Evolutionary conservation across 441 rosid genomes (phyloP).

Genomic region (Jatropha podagrica): DNA sequence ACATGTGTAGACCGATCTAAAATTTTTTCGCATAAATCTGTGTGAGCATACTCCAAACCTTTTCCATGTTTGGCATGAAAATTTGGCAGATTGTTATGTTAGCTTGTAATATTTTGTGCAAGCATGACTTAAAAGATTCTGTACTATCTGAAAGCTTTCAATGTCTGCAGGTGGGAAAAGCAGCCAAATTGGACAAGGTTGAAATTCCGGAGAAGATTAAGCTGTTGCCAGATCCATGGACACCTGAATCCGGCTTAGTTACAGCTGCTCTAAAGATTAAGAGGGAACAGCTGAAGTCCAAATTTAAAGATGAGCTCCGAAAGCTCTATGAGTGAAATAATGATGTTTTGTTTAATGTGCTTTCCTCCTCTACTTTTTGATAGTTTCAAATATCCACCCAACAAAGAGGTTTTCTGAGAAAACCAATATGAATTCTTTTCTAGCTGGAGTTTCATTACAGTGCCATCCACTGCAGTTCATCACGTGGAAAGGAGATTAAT

Average conservation of each 20-base stretch:
- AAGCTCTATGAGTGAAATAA: constrained; percentile 50
- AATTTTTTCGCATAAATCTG: neutral
- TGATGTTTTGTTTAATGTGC: neutral
- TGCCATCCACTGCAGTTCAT: neutral
- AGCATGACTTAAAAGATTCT: neutral
- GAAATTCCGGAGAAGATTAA: constrained; percentile 80
- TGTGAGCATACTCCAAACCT: neutral
- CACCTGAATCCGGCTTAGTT: constrained; percentile 84
- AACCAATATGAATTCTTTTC: too few relatives aligned
- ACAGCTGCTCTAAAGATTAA: constrained; percentile 87
- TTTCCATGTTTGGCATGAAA: neutral
- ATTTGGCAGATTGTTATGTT: neutral
- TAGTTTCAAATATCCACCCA: neutral
- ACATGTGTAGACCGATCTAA: neutral
- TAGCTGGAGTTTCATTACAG: neutral
- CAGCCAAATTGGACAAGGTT: constrained; percentile 67
- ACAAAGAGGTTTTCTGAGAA: neutral
- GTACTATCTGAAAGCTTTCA: constrained; percentile 7
- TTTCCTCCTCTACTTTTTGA: constrained; percentile 2
- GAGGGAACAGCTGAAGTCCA: constrained; percentile 72
- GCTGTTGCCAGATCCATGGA: constrained; percentile 77
- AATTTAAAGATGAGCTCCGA: constrained; percentile 65
- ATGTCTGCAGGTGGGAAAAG: constrained; percentile 57
- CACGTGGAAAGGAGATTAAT: neutral
- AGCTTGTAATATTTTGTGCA: neutral